Base-by-base conservation (phyloP, 202 grass and related monocot genomes). In the Musa balbisiana region DNA sequence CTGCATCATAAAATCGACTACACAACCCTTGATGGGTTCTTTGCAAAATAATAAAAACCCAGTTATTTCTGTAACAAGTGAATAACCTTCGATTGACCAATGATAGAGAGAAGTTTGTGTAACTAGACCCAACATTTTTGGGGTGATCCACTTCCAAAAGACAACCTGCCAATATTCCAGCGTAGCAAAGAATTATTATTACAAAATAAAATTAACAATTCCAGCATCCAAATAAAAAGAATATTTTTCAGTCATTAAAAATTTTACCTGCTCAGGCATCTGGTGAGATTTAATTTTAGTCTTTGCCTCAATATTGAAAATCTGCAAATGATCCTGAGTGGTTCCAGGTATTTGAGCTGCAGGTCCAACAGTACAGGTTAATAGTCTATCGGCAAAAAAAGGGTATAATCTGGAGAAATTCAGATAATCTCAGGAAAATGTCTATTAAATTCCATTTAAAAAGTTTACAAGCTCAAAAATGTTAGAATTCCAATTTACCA, bases 201-300 rank as follows among this genome's bases (percentile, higher is more conserved):
- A n/a, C 15, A 51, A 49, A 70, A 49, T 9, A 64, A 20, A 64
- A 62, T 43, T 43, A 6, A 43, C 33, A 43, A 43, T 43, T 6
- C 33, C 33, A 43, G 33, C 33, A 43, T 9, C 12, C 20, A 64
- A 43, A 43, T 43, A 78, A 43, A 24, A 60, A 11, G 49, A 21
- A 54, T 13, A 6, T 43, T 21, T n/a, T 22, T 51, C 33, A 67
- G 29, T 79, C 67, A 20, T 77, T 52, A 2, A 26, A 62, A 52
- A 53, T 9, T 77, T 55, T 58, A 92, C 92, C 89, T 90, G 92
- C 72, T 96, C 92, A 1, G 92, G 89, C 92, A 96, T 96, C 82
- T 96, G 89, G 55, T 96, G 87, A 67, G 92, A 90, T 79, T 96
- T 96, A 2, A 96, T 84, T 90, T 96, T 96, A 51, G 83, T 90